A percentile compares a stretch with the other conserved stretches of the same genome.
phyloP scores from a whole-genome alignment of 1,284 basidiomycete genomes.

The Fomes fomentarius region DNA sequence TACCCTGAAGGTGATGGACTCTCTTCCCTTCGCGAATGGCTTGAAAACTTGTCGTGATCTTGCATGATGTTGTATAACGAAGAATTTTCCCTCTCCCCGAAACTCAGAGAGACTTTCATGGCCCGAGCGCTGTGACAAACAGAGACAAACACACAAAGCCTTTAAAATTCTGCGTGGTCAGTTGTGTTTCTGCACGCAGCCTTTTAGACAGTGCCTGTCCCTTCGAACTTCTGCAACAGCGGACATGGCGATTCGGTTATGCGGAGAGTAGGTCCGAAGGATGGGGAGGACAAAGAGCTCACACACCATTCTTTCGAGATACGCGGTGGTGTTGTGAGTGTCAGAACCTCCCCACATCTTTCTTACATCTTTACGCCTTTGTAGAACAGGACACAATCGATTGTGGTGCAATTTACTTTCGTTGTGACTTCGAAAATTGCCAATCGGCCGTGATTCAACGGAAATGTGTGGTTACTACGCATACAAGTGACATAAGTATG shows the following conservation, averaged over 20 bases:
- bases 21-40: slow-evolving; percentile 49
- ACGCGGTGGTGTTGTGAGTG: slow-evolving; percentile 61
- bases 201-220: slow-evolving; percentile 79
- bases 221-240: slow-evolving; percentile 40
- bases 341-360: slow-evolving; percentile 78
- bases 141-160: slow-evolving; percentile 7
- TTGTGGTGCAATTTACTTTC: no score
- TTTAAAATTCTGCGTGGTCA: slow-evolving; percentile 11
- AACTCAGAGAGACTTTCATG: not conserved
- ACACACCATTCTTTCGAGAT: slow-evolving; percentile 39
- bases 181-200: slow-evolving; percentile 48
- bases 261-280: slow-evolving; percentile 56
- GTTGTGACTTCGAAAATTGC: no score
- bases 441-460: no score
- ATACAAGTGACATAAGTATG: not conserved
- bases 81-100: no score
- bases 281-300: slow-evolving; percentile 64
- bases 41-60: slow-evolving; percentile 41
- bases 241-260: slow-evolving; percentile 73
- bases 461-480: slow-evolving; percentile 54
- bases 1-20: slow-evolving; percentile 42
- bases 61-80: no score
- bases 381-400: not conserved
- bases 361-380: not conserved
- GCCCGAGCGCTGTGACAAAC: slow-evolving; percentile 3